Evolutionary conservation across 306 rosid genomes (phyloP), one percentile per base, ranked within the genome.

Genomic region (Begonia masoniana): DNA sequence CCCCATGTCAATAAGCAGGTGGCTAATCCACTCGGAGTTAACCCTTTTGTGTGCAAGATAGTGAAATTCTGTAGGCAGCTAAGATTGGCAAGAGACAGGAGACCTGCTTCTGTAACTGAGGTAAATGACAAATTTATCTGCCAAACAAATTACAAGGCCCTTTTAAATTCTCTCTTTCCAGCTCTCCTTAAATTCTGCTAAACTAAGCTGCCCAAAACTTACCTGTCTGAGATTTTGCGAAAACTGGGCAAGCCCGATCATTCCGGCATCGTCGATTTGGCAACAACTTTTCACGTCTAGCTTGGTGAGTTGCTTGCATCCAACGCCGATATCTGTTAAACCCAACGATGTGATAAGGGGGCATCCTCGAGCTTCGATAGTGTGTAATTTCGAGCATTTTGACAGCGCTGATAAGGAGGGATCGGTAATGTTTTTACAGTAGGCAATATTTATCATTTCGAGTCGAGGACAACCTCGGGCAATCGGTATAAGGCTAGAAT

Each of bases 81-180:
- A 49, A 68, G 78, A 58, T 69, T 61, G 4, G 87, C 72, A 0
- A 85, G 80, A 51, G 86, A 80, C 54, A 81, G 43, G 36, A 85
- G 86, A 35, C 89, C 89, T 10, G 51, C 58, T 43, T 85, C 89
- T 7, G 89, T 81, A 23, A 85, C 82, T 3, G 80, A 76, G 69
- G 86, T 71, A 48, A 62, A 58, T 55, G 95, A 85, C 54, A 85
- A 58, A 70, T 76, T 81, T 62, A 85, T 76, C 95, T 85, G 85
- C 66, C 60, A 51, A 52, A 57, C 62, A 52, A 50, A 71, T 12
- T 15, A 24, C 10, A 9, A 58, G 12, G 6, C 10, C 15, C 10
- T 43, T 6, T 14, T 12, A 41, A 9, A 8, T 7, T 9, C n/a
- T 5, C 15, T 7, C 45, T 10, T 10, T 39, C 12, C 4, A 58